Base-by-base conservation (phyloP, 768 basidiomycete species). In the Filobasidium wieringae region DNA sequence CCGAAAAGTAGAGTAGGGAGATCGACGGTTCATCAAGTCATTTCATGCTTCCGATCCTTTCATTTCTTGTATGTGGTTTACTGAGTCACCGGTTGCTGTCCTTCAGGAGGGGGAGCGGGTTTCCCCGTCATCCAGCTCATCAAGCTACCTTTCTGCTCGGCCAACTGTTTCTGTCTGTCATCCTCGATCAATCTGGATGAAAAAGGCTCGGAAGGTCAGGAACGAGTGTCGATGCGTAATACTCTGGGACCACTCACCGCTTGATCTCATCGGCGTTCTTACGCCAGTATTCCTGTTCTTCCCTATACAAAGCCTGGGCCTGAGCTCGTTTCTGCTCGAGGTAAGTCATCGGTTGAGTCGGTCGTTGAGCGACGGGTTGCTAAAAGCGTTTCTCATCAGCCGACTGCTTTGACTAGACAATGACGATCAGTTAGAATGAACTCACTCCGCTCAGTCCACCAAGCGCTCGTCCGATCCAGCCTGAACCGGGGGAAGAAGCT, bases 251-350 rank as follows among this genome's bases (percentile, higher is more conserved):
- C 19, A 64, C 69, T 61, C 51, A 73, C 72, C 68, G 64, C 57
- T 64, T 67, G 62, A 73, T 72, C 61, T 70, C 70, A 40, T 71
- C 72, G 24, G 68, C 70, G 55, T 73, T 62, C 40, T 73, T 69
- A 40, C 57, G 61, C 68, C 68, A 73, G 60, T 72, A 73, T 49
- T 70, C 70, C 56, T 73, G 70, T 57, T 73, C 72, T 53, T 68
- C 68, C 51, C 67, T 66, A 56, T 73, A 73, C 33, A 61, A 63
- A 53, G 66, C 66, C 58, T 73, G 72, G 7, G 70, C 70, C 52
- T 68, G 64, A 8, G 68, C 70, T 34, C 72, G 67, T 58, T 73
- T 73, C 50, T 68, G 65, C 58, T 73, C 72, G 52, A 73, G 66
- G 58, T 73, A 73, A 26, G 72, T 73, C 66, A 69, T 62, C 7